A percentile compares a stretch with the other conserved stretches of the same genome.
Evolutionary conservation across 805 yeast species (phyloP).

Genomic region (Candida chauliodis): DNA sequence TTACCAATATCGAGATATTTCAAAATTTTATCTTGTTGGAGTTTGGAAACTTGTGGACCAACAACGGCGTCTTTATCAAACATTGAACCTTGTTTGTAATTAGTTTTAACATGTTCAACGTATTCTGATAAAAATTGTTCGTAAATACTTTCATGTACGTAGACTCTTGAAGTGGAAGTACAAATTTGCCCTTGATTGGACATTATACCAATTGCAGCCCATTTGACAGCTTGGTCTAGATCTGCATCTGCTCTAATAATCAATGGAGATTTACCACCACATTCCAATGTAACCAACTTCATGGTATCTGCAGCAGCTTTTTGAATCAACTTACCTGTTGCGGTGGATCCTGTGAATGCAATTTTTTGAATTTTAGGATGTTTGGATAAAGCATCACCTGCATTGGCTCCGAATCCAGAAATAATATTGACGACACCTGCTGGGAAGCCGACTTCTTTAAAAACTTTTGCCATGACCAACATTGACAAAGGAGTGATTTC

Average conservation of each 20-base stretch:
- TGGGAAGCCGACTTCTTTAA: slow-evolving; percentile 69
- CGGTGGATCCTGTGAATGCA: slow-evolving; percentile 66
- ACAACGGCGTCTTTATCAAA: slow-evolving; percentile 45
- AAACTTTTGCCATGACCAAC: slow-evolving; percentile 55
- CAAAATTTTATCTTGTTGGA: slow-evolving; percentile 53
- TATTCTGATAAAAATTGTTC: slow-evolving; percentile 49
- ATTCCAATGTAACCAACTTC: slow-evolving; percentile 64
- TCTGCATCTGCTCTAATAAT: slow-evolving; percentile 63
- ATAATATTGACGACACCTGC: slow-evolving; percentile 72
- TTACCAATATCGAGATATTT: slow-evolving; percentile 41
- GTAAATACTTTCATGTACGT: slow-evolving; percentile 53
- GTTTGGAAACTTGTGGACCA: slow-evolving; percentile 61
- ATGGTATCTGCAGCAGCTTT: slow-evolving; percentile 56
- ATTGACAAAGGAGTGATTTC: slow-evolving; percentile 75
- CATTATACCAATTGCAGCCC: slow-evolving; percentile 66
- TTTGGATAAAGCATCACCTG: slow-evolving; percentile 63
- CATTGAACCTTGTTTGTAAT: slow-evolving; percentile 56
- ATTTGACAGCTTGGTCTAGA: slow-evolving; percentile 60
- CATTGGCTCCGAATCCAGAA: slow-evolving; percentile 64
- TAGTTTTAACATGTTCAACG: slow-evolving; percentile 42
- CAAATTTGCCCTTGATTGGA: slow-evolving; percentile 67
- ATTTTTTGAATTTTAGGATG: slow-evolving; percentile 58
- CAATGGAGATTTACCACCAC: slow-evolving; percentile 72
- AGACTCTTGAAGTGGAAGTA: slow-evolving; percentile 62
- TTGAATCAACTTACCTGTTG: slow-evolving; percentile 65